A percentile compares a stretch with the other conserved stretches of the same genome.
Conservation (phyloP, 192 early-diverging fungal species). For the Pilaira anomala region DNA sequence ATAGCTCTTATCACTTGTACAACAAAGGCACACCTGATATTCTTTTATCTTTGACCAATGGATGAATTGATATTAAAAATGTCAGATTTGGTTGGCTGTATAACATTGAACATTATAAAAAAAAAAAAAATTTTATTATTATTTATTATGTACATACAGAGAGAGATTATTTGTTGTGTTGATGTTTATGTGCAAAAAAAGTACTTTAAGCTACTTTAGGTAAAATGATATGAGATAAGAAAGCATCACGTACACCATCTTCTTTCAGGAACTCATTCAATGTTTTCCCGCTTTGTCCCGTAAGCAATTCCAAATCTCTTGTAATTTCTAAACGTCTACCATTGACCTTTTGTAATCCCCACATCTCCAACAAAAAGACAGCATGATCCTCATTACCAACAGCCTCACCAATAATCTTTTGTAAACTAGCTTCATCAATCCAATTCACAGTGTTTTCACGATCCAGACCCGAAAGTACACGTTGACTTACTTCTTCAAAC, state of each 20-base stretch:
- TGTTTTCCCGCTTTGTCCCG: conserved; percentile 39
- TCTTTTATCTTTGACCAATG: too few species aligned
- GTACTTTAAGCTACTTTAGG: conserved; percentile 17
- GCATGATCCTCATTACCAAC: conserved; percentile 37
- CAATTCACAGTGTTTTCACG: conserved; percentile 28
- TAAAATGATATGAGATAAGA: conserved; percentile 10
- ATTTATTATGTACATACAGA: conserved; percentile 10
- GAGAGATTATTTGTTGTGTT: too few species aligned
- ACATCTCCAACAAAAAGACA: conserved; percentile 38
- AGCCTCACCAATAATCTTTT: conserved; percentile 23
- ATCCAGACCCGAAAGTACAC: conserved; percentile 27
- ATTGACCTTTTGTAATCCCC: conserved; percentile 32
- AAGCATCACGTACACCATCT: conserved; percentile 27
- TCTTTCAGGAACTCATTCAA: conserved; percentile 36
- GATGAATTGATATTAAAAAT: neutral
- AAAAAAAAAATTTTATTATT: conserved; percentile 10
- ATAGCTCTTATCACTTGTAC: too few species aligned
- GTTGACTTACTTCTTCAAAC: conserved; percentile 35
- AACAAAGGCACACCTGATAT: too few species aligned
- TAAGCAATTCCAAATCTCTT: conserved; percentile 37
- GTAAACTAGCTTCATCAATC: conserved; percentile 26
- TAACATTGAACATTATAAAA: neutral
- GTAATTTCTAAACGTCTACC: conserved; percentile 39
- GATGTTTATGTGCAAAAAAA: too few species aligned
- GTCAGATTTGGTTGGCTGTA: too few species aligned